These are phyloP conservation scores for Teratosphaeria destructans DNA, from an alignment of 2,329 filamentous ascomycete species.

Conservation along the genomic window DNA sequence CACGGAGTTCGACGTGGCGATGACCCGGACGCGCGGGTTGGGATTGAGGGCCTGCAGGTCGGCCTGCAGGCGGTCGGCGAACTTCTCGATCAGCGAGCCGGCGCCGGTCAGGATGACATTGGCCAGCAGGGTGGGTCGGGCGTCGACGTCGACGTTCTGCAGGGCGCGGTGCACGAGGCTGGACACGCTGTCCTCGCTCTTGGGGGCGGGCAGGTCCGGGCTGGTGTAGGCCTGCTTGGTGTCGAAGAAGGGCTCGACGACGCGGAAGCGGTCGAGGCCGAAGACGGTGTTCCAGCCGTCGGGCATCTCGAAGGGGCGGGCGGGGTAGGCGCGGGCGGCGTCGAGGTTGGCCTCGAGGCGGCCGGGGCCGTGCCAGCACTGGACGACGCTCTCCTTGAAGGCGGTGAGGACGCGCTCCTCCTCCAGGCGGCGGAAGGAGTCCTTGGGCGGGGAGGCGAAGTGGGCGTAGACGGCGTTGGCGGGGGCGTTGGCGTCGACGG, in stretches of 20 bases:
- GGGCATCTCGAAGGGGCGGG: constrained; percentile 90
- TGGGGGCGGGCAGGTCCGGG: constrained; percentile 42
- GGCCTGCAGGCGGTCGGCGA: constrained; percentile 79
- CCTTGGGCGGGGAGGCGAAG: constrained; percentile 51
- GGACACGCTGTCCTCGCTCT: constrained; percentile 63
- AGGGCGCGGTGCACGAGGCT: constrained; percentile 71
- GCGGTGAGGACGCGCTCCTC: constrained; percentile 89
- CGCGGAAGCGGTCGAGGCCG: constrained; percentile 73
- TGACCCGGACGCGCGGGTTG: constrained; percentile 74
- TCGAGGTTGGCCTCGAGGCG: constrained; percentile 65
- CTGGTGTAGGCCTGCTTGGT: constrained; percentile 58
- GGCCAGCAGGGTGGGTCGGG: constrained; percentile 68
- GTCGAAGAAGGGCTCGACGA: constrained; percentile 86
- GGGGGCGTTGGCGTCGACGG: constrained; percentile 76
- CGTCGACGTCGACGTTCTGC: constrained; percentile 74
- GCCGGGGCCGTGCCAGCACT: constrained; percentile 78
- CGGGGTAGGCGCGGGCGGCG: constrained; percentile 58
- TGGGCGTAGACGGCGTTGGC: constrained; percentile 65
- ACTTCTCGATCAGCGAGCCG: constrained; percentile 75
- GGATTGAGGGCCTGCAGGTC: constrained; percentile 78
- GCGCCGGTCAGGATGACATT: constrained; percentile 93
- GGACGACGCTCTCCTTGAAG: constrained; percentile 95
- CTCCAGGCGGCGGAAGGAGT: constrained; percentile 71
- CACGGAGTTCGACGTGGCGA: constrained; percentile 73
- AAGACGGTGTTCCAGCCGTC: constrained; percentile 96